Evolutionary conservation across 169 alveolate species (phyloP).

Genomic region (Plasmodium blacklocki): DNA sequence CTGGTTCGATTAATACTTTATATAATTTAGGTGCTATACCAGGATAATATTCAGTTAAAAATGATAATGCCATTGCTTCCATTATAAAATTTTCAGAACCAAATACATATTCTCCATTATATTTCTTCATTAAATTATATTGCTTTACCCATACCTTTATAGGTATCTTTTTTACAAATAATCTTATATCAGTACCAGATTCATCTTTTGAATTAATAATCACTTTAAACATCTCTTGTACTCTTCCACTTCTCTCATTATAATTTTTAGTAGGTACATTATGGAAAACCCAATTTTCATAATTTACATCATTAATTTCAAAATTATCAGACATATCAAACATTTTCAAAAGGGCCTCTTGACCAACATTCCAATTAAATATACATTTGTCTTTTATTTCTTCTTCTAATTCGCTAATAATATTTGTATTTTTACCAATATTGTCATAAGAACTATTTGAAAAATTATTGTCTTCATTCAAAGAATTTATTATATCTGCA

Average conservation of each 20-base stretch:
- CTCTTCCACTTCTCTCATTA: conserved; percentile 80
- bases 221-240: conserved; percentile 79
- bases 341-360: conserved; percentile 13
- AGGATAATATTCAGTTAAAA: conserved; percentile 59
- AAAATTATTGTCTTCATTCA: no score
- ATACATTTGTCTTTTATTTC: conserved; percentile 1
- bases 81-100: conserved; percentile 88
- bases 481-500: no score
- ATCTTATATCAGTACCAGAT: conserved; percentile 16
- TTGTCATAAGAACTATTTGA: no score
- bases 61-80: conserved; percentile 87
- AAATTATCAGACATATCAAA: conserved; percentile 36
- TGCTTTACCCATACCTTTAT: conserved; percentile 83
- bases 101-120: conserved; percentile 83
- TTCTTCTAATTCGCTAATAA: no score
- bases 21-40: conserved; percentile 82
- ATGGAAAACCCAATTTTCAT: conserved; percentile 73
- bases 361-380: conserved; percentile 22
- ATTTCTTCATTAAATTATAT: conserved; percentile 79
- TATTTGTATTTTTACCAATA: no score
- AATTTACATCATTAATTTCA: conserved; percentile 73
- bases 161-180: conserved; percentile 84
- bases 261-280: conserved; percentile 79
- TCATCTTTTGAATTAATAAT: conserved; percentile 30
- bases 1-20: conserved; percentile 78